A percentile compares a stretch with the other conserved stretches of the same genome.
Conservation (phyloP, 2,329 filamentous ascomycete genomes). For the Aspergillus hortae region DNA sequence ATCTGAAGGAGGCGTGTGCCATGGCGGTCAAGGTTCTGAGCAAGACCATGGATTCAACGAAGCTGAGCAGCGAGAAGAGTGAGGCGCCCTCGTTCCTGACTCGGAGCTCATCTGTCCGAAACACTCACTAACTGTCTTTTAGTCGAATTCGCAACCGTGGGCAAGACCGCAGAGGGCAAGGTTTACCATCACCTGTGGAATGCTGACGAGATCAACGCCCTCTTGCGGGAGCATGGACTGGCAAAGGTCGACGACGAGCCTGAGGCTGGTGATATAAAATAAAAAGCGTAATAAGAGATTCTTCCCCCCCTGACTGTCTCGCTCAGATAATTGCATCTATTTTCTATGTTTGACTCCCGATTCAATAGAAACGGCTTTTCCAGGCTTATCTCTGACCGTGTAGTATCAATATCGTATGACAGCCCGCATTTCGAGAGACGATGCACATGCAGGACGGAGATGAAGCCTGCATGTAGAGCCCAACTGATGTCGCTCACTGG, state of each 20-base stretch:
- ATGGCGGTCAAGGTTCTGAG: slow-evolving; percentile 98
- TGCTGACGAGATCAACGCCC: slow-evolving; percentile 89
- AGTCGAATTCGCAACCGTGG: slow-evolving; percentile 99
- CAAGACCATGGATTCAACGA: slow-evolving; percentile 99
- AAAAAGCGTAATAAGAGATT: slow-evolving; percentile 24
- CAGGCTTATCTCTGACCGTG: slow-evolving; percentile 4
- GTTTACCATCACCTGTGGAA: slow-evolving; percentile 98
- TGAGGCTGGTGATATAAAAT: slow-evolving; percentile 52
- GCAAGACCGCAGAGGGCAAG: slow-evolving; percentile 89
- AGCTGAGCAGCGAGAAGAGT: slow-evolving; percentile 99
- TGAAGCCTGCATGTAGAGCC: slow-evolving; percentile 19
- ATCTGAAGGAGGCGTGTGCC: slow-evolving; percentile 90
- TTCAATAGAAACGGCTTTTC: not conserved
- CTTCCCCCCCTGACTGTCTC: slow-evolving; percentile 22
- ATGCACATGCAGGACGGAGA: slow-evolving; percentile 9
- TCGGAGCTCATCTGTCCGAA: not conserved
- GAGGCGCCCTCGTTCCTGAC: slow-evolving; percentile 38
- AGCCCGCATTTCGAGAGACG: not conserved
- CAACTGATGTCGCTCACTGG: slow-evolving; percentile 22
- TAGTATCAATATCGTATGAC: not conserved
- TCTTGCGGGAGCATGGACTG: slow-evolving; percentile 92
- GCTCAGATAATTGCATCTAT: slow-evolving; percentile 27
- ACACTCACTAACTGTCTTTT: slow-evolving; percentile 3
- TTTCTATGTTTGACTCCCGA: slow-evolving; percentile 5
- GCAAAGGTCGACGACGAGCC: slow-evolving; percentile 73